These are phyloP conservation scores for Phoma herbarum DNA, from an alignment of 2,329 filamentous ascomycete species.

Conservation along the genomic window DNA sequence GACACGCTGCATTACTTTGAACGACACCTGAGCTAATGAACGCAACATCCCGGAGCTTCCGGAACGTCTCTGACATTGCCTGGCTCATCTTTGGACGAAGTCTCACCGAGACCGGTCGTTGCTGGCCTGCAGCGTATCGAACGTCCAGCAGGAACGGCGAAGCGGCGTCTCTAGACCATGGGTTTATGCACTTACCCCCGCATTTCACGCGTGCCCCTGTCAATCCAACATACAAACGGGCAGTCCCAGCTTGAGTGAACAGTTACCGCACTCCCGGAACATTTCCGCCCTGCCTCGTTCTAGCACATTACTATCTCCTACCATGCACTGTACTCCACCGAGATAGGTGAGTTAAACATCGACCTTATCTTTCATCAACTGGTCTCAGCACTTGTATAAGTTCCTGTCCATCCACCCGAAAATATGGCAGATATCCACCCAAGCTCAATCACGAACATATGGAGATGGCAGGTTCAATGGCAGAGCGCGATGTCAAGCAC, in stretches of 20 bases:
- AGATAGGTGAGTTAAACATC: conserved; percentile 8
- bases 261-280: conserved; percentile 10
- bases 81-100: background rate
- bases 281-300: conserved; percentile 12
- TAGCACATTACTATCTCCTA: conserved; percentile 17
- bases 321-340: conserved; percentile 6
- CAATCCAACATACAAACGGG: background rate
- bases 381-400: conserved; percentile 17
- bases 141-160: background rate
- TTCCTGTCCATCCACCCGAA: background rate
- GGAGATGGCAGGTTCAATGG: conserved; percentile 24
- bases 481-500: conserved; percentile 20
- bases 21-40: background rate
- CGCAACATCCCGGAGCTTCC: background rate
- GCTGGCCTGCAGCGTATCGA: background rate
- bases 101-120: background rate
- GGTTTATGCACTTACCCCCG: conserved; percentile 17
- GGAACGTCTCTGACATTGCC: background rate
- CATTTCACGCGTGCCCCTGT: conserved; percentile 6
- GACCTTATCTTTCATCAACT: conserved; percentile 18
- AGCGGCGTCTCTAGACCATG: background rate
- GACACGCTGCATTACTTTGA: background rate
- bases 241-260: background rate
- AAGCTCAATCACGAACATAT: conserved; percentile 15
- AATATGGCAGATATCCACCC: conserved; percentile 13